phyloP scores from a whole-genome alignment of 306 rosid genomes.

The Aeschynomene evenia region DNA sequence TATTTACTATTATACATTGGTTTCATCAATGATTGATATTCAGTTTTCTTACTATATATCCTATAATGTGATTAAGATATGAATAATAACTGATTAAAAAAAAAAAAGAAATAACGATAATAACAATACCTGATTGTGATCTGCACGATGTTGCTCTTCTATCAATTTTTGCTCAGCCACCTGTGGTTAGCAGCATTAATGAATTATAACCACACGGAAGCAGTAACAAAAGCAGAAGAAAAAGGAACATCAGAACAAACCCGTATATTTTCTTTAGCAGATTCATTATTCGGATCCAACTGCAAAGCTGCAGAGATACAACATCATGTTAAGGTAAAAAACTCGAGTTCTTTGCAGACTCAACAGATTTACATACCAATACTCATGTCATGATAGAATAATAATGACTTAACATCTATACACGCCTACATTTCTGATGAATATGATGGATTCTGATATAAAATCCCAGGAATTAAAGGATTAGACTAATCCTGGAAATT shows the following conservation, averaged over 20 bases:
- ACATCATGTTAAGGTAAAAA: constrained; percentile 28
- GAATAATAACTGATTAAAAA: constrained; percentile 40
- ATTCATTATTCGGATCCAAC: constrained; percentile 81
- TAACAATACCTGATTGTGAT: constrained; percentile 58
- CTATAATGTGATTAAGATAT: not conserved
- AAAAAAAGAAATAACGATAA: not conserved
- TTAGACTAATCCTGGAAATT: too few relatives aligned
- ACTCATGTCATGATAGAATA: not conserved
- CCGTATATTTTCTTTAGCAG: constrained; percentile 78
- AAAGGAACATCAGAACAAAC: constrained; percentile 48
- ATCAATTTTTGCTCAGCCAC: constrained; percentile 61
- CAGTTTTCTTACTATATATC: not conserved
- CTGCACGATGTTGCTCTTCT: constrained; percentile 51
- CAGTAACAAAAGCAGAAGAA: constrained; percentile 5
- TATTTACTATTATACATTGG: not conserved
- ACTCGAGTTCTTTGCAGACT: not conserved
- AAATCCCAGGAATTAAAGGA: too few relatives aligned
- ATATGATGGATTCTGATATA: too few relatives aligned
- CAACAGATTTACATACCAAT: not conserved
- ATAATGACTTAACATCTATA: not conserved
- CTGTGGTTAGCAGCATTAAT: constrained; percentile 48
- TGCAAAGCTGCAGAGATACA: constrained; percentile 64
- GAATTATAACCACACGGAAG: constrained; percentile 15
- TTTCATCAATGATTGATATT: not conserved
- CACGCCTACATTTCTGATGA: too few relatives aligned